Conservation (phyloP, 1,284 basidiomycete species). For the Puccinia hordei region DNA sequence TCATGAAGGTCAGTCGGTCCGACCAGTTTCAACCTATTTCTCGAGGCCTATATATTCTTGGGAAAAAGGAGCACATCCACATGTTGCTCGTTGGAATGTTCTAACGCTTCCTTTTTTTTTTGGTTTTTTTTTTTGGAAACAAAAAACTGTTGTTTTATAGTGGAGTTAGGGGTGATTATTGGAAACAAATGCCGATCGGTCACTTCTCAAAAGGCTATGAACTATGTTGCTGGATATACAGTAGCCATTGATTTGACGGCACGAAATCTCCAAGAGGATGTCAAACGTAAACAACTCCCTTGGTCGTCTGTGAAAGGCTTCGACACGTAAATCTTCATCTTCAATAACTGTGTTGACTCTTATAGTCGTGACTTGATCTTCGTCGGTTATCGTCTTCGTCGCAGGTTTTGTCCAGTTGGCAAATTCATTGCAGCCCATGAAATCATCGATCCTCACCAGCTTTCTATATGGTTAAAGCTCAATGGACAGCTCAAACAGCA, state of each 20-base stretch:
- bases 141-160: conserved; percentile 6
- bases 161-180: conserved; percentile 46
- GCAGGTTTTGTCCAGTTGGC: conserved; percentile 46
- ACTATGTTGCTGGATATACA: conserved; percentile 29
- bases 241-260: conserved; percentile 42
- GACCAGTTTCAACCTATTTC: no score
- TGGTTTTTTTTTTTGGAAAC: no score
- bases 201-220: conserved; percentile 13
- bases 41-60: no score
- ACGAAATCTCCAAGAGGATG: conserved; percentile 41
- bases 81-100: no score
- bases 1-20: conserved; percentile 42
- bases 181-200: conserved; percentile 23
- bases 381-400: background rate
- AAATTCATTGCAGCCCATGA: conserved; percentile 23
- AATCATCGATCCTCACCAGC: conserved; percentile 27
- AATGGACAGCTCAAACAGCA: conserved; percentile 38
- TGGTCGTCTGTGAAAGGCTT: conserved; percentile 43
- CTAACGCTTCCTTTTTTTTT: background rate
- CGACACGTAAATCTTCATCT: conserved; percentile 30
- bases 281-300: conserved; percentile 10
- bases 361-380: background rate
- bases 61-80: no score
- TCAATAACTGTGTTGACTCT: background rate
- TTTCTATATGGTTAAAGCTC: conserved; percentile 39